Percentiles rank a stretch among this genome's conserved stretches.
phyloP scores from a whole-genome alignment of 2,329 filamentous ascomycete species.

The Aspergillus sp. region DNA sequence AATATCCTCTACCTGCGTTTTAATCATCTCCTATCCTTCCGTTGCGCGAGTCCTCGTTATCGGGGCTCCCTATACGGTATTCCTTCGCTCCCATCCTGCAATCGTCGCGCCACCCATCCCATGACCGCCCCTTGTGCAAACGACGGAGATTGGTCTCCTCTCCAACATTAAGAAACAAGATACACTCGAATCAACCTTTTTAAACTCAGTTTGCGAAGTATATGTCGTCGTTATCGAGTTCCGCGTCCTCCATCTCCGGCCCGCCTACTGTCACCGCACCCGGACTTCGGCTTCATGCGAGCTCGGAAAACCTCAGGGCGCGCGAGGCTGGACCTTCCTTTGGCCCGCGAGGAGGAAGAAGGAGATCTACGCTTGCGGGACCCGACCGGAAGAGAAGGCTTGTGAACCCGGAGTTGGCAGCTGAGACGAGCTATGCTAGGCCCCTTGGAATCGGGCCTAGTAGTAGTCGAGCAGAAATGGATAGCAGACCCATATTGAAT shows the following conservation, averaged over 20 bases:
- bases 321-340: conserved; percentile 19
- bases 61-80: not conserved
- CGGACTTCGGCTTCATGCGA: conserved; percentile 18
- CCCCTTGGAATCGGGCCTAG: conserved; percentile 18
- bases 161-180: conserved; percentile 17
- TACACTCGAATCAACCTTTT: conserved; percentile 3
- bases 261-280: conserved; percentile 14
- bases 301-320: conserved; percentile 12
- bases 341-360: conserved; percentile 18
- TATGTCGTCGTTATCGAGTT: conserved; percentile 28
- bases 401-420: conserved; percentile 35
- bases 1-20: not conserved
- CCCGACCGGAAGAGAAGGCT: conserved; percentile 46
- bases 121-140: conserved; percentile 33
- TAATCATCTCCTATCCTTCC: not conserved
- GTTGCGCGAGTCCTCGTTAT: not conserved
- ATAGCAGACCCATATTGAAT: conserved; percentile 28
- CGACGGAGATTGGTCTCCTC: conserved; percentile 37
- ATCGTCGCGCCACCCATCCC: conserved; percentile 27
- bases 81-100: conserved; percentile 19
- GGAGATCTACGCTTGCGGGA: conserved; percentile 23
- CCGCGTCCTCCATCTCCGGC: conserved; percentile 15
- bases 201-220: conserved; percentile 10
- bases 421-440: conserved; percentile 16
- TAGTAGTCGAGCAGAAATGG: conserved; percentile 18